Evolutionary conservation across 768 basidiomycete genomes (phyloP), one percentile per base, ranked within the genome.

Genomic region (Hebeloma cylindrosporum): DNA sequence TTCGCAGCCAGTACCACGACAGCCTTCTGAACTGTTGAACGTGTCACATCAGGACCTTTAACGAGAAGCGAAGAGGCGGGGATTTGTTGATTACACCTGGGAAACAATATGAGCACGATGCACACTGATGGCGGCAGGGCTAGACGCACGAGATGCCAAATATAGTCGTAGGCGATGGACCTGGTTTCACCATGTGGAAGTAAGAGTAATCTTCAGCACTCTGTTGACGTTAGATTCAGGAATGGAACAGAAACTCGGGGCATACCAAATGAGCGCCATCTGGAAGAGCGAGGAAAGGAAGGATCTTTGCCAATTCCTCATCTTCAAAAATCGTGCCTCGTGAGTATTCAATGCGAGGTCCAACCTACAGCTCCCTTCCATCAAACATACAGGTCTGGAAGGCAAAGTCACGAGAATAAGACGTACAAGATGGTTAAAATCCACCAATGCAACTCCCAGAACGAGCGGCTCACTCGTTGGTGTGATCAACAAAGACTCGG

Each of bases 1-100:
- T 89, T 88, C 9, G 85, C 80, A 3, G 92, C 93, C 26, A 99
- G 73, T 2, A 99, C 89, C 0, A 98, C 92, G 3, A 99, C 90
- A 0, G 96, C 94, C 62, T 98, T 99, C 65, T 99, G 96, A 0
- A 99, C 96, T 7, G 86, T 98, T 4, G 88, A 92, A 11, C 96
- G 83, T 4, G 96, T 98, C 13, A 98, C 90, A 51, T 96, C 94
- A 2, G 79, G 71, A 28, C 81, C 77, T 59, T 85, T 87, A 35
- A 88, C 84, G 3, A 92, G 70, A 21, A 99, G 74, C 17, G 83
- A 74, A 0, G 85, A 76, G 2, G 93, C 73, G 7, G 89, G 72
- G 25, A 99, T 92, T 70, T 99, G 96, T 37, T 94, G 91, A 57
- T 98, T 97, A 62, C 94, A 95, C 56, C 91, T 93, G 46, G 7